A percentile compares a stretch with the other conserved stretches of the same genome.
These are phyloP conservation scores for Rhizopogon vinicolor DNA, from an alignment of 768 basidiomycete genomes.

Conservation along the genomic window DNA sequence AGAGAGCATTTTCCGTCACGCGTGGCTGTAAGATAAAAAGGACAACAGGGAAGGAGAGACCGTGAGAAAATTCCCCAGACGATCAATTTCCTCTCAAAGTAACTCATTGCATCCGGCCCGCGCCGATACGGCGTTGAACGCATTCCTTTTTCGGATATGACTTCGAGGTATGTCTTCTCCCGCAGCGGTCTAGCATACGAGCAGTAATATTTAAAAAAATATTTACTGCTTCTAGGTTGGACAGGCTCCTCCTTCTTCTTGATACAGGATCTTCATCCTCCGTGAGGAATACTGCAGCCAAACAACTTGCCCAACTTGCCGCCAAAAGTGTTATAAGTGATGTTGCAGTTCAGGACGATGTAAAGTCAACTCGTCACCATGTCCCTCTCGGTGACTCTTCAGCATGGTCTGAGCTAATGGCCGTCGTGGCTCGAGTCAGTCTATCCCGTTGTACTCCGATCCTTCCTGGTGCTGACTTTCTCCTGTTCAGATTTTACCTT, in stretches of 20 bases:
- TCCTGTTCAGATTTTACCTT: constrained; percentile 72
- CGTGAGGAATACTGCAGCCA: constrained; percentile 92
- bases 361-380: constrained; percentile 59
- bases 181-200: constrained; percentile 2
- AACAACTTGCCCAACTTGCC: constrained; percentile 91
- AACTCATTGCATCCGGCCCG: constrained; percentile 33
- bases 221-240: constrained; percentile 56
- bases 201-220: background rate
- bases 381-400: constrained; percentile 56
- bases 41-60: constrained; percentile 39
- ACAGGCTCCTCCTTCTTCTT: constrained; percentile 92
- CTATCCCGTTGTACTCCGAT: background rate
- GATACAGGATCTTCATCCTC: constrained; percentile 91
- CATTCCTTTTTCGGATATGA: constrained; percentile 60
- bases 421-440: constrained; percentile 83
- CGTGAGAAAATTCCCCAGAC: constrained; percentile 51
- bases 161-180: constrained; percentile 54
- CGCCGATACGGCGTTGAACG: constrained; percentile 46
- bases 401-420: constrained; percentile 88
- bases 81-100: constrained; percentile 40
- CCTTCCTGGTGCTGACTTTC: background rate
- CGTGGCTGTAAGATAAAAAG: constrained; percentile 56
- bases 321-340: constrained; percentile 81
- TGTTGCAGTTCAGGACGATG: constrained; percentile 75
- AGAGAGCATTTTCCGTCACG: constrained; percentile 35